Evolutionary conservation across 441 rosid species (phyloP).

Genomic region (Rhodomyrtus psidioides): DNA sequence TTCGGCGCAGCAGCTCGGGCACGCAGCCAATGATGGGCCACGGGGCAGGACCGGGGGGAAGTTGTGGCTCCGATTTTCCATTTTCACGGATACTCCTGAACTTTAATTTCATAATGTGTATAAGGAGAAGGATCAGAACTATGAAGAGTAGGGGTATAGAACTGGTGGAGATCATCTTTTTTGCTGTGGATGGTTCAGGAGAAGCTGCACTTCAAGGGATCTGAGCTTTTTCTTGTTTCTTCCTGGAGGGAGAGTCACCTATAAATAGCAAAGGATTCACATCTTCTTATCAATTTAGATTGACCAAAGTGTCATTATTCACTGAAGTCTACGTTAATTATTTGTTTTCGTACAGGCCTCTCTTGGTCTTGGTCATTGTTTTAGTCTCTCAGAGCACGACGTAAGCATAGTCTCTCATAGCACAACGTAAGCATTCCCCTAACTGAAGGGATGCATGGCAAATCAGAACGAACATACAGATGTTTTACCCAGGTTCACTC

Average conservation of each 20-base stretch:
- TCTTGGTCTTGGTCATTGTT: background rate
- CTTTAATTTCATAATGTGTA: too few relatives aligned
- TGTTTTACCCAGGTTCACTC: too few relatives aligned
- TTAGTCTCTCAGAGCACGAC: background rate
- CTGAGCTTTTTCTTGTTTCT: too few relatives aligned
- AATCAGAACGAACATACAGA: too few relatives aligned
- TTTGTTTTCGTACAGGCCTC: background rate
- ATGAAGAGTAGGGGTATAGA: too few relatives aligned
- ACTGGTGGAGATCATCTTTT: too few relatives aligned
- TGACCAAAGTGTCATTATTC: background rate
- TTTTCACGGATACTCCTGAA: background rate
- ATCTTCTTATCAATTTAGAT: too few relatives aligned
- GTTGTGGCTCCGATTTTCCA: background rate
- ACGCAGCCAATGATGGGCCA: constrained; percentile 45
- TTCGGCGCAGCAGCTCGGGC: constrained; percentile 20
- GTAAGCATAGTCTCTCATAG: background rate
- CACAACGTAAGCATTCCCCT: too few relatives aligned
- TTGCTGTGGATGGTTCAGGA: too few relatives aligned
- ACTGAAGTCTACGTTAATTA: background rate
- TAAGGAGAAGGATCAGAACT: too few relatives aligned
- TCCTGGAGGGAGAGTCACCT: background rate
- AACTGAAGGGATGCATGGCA: too few relatives aligned
- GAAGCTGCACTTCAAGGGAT: background rate
- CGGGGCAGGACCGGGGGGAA: constrained; percentile 58
- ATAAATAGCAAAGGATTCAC: too few relatives aligned